Percentiles rank a stretch among this genome's conserved stretches.
Conservation (phyloP, 169 alveolate genomes). For the Eimeria acervulina region DNA sequence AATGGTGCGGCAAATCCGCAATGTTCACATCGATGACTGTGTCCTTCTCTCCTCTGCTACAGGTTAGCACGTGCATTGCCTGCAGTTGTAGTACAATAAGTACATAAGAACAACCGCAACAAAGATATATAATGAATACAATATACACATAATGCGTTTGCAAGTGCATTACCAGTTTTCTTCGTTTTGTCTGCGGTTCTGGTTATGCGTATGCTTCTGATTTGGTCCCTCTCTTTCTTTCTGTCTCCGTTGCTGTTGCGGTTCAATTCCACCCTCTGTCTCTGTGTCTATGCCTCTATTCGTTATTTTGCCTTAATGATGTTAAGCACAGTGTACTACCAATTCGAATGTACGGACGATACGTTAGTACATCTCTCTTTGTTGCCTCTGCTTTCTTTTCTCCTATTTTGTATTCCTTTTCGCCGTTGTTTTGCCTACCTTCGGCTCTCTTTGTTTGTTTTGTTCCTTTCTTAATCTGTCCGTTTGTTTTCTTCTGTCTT, state of each 20-base stretch:
- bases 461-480: background rate
- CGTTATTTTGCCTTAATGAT: background rate
- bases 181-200: background rate
- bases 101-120: no score
- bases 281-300: background rate
- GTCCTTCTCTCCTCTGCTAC: constrained; percentile 80
- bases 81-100: background rate
- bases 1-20: constrained; percentile 92
- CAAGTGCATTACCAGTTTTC: no score
- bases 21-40: constrained; percentile 90
- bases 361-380: background rate
- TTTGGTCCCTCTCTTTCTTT: background rate
- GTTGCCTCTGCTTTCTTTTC: background rate
- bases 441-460: background rate
- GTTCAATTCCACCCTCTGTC: background rate
- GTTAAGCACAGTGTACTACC: no score
- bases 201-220: background rate
- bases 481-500: background rate
- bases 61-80: background rate
- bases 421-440: background rate
- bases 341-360: background rate
- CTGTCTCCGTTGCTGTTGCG: background rate
- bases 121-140: no score
- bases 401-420: background rate
- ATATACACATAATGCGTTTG: no score